A percentile compares a stretch with the other conserved stretches of the same genome.
These are phyloP conservation scores for Morella rubra DNA, from an alignment of 306 rosid species.

Conservation along the genomic window DNA sequence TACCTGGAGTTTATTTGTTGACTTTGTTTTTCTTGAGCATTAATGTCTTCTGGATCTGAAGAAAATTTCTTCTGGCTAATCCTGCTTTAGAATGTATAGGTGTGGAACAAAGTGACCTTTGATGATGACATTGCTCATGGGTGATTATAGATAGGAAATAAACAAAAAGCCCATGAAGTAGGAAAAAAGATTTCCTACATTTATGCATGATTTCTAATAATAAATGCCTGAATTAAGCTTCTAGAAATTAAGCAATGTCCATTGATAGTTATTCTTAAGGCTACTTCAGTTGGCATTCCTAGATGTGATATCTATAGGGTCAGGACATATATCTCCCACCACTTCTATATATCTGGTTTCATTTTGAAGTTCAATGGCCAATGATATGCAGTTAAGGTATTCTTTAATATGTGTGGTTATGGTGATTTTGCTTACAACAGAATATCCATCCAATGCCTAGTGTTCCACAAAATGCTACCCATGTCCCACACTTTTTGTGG, in stretches of 20 bases:
- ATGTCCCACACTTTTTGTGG: slow-evolving; percentile 90
- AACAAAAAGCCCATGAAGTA: neutral
- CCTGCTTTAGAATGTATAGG: neutral
- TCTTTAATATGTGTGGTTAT: slow-evolving; percentile 9
- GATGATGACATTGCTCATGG: neutral
- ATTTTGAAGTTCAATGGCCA: neutral
- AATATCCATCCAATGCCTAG: slow-evolving; percentile 41
- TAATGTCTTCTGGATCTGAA: neutral
- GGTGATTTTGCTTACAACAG: slow-evolving; percentile 33
- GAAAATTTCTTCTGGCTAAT: neutral
- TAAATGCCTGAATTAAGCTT: neutral
- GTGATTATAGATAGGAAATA: neutral
- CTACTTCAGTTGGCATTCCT: neutral
- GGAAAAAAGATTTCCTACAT: neutral
- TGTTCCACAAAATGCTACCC: slow-evolving; percentile 51
- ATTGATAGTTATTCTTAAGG: neutral
- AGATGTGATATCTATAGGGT: neutral
- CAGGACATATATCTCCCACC: slow-evolving; percentile 1
- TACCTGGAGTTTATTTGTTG: neutral
- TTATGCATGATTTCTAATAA: neutral
- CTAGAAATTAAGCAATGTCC: neutral
- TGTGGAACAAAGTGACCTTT: neutral
- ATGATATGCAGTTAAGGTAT: slow-evolving; percentile 3
- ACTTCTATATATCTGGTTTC: neutral
- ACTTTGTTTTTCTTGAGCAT: neutral